phyloP scores from a whole-genome alignment of 768 basidiomycete genomes.

The Lactarius trivialis region DNA sequence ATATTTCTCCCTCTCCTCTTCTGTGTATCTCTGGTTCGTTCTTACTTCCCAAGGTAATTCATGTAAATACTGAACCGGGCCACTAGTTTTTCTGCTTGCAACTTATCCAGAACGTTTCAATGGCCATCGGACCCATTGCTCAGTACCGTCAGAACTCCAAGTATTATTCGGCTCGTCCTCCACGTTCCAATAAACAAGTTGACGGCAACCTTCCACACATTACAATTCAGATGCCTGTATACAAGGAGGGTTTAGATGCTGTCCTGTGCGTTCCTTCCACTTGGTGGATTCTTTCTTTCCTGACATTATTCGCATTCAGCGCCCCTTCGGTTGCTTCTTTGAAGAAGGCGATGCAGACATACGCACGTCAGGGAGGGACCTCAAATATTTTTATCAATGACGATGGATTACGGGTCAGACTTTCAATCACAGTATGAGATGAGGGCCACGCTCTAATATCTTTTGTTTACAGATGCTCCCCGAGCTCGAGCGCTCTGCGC shows the following conservation, averaged over 20 bases:
- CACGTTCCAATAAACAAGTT: constrained; percentile 38
- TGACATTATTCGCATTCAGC: constrained; percentile 21
- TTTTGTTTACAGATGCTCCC: constrained; percentile 31
- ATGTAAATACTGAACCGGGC: not conserved
- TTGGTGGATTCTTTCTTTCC: not conserved
- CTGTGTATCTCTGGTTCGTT: constrained; percentile 39
- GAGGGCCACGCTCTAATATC: not conserved
- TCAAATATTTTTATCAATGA: constrained; percentile 55
- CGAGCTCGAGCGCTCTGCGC: constrained; percentile 39
- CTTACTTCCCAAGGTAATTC: not conserved
- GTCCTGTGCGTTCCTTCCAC: constrained; percentile 37
- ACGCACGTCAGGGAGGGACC: constrained; percentile 59
- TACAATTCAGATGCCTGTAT: constrained; percentile 53
- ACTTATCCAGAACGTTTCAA: constrained; percentile 37
- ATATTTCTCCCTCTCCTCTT: constrained; percentile 38
- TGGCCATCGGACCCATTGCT: constrained; percentile 45
- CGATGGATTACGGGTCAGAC: constrained; percentile 47
- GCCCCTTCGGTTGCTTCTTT: constrained; percentile 47
- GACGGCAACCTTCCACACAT: constrained; percentile 42
- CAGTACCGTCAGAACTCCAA: constrained; percentile 47
- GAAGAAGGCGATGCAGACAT: constrained; percentile 56
- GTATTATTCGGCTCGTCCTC: constrained; percentile 45
- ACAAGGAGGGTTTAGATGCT: constrained; percentile 47
- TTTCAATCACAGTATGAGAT: not conserved
- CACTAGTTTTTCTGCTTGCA: constrained; percentile 36